phyloP scores from a whole-genome alignment of 2,329 filamentous ascomycete species.

The Colletotrichum euphorbiae region DNA sequence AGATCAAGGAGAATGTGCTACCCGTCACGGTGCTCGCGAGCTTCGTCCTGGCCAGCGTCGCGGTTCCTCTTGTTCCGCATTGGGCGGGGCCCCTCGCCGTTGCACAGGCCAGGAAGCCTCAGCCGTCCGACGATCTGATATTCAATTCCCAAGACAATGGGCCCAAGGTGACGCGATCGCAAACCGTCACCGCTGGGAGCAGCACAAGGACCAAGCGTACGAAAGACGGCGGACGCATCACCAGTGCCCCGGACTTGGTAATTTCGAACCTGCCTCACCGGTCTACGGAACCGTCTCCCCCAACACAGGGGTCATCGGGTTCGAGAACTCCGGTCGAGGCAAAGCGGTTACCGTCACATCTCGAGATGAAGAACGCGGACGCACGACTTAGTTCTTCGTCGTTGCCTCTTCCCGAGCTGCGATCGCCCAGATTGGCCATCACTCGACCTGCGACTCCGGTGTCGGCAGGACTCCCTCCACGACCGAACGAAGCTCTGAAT shows the following conservation, averaged over 20 bases:
- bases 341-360: conserved; percentile 58
- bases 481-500: conserved; percentile 61
- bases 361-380: conserved; percentile 67
- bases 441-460: conserved; percentile 69
- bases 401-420: conserved; percentile 71
- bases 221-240: conserved; percentile 59
- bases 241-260: conserved; percentile 57
- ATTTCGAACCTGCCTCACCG: conserved; percentile 35
- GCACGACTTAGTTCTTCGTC: conserved; percentile 76
- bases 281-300: conserved; percentile 21
- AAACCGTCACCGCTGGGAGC: conserved; percentile 69
- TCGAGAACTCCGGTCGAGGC: conserved; percentile 50
- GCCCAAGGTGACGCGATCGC: conserved; percentile 71
- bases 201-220: conserved; percentile 63
- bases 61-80: conserved; percentile 78
- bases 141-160: conserved; percentile 62
- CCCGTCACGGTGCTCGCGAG: conserved; percentile 85
- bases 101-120: conserved; percentile 82
- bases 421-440: conserved; percentile 60
- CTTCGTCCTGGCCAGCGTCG: conserved; percentile 81
- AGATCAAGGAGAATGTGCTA: conserved; percentile 84
- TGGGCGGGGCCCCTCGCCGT: conserved; percentile 85
- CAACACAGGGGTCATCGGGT: conserved; percentile 36
- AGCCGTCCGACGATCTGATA: conserved; percentile 70
- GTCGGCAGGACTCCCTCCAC: conserved; percentile 62